These are phyloP conservation scores for Priceomyces carsonii DNA, from an alignment of 805 yeast species.

Conservation along the genomic window DNA sequence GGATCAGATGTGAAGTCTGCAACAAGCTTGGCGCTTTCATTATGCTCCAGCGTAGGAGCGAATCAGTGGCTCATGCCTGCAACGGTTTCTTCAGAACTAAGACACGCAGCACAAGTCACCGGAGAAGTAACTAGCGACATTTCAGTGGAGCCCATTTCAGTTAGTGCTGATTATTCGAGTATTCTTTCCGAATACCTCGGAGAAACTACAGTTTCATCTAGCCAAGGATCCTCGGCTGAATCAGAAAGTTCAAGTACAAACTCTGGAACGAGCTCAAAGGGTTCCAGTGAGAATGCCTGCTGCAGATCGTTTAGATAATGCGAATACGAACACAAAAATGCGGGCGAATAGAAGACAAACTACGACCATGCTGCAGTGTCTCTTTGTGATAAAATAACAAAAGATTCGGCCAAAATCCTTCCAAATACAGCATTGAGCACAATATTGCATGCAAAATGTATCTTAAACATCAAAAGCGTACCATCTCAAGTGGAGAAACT, in stretches of 20 bases:
- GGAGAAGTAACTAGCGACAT: slow-evolving; percentile 1
- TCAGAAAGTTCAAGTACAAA: background rate
- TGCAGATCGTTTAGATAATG: too few relatives aligned
- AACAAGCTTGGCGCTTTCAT: slow-evolving; percentile 41
- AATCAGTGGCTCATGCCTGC: slow-evolving; percentile 48
- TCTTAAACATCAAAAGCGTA: too few relatives aligned
- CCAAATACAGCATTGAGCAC: too few relatives aligned
- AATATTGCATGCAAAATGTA: too few relatives aligned
- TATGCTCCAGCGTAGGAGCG: slow-evolving; percentile 44
- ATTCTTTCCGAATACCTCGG: background rate
- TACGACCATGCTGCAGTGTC: too few relatives aligned
- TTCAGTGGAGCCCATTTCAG: background rate
- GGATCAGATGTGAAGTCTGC: slow-evolving; percentile 38
- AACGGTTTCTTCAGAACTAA: slow-evolving; percentile 31
- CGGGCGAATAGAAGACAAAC: too few relatives aligned
- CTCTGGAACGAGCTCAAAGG: background rate
- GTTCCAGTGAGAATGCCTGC: background rate
- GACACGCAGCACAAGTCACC: slow-evolving; percentile 21
- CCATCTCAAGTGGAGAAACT: too few relatives aligned
- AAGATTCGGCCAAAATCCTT: too few relatives aligned
- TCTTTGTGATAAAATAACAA: too few relatives aligned
- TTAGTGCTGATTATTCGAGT: background rate
- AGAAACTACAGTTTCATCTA: background rate
- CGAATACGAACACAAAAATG: too few relatives aligned
- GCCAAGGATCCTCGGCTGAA: background rate